Evolutionary conservation across 306 rosid species (phyloP).

Genomic region (Hippophae gyantsensis): DNA sequence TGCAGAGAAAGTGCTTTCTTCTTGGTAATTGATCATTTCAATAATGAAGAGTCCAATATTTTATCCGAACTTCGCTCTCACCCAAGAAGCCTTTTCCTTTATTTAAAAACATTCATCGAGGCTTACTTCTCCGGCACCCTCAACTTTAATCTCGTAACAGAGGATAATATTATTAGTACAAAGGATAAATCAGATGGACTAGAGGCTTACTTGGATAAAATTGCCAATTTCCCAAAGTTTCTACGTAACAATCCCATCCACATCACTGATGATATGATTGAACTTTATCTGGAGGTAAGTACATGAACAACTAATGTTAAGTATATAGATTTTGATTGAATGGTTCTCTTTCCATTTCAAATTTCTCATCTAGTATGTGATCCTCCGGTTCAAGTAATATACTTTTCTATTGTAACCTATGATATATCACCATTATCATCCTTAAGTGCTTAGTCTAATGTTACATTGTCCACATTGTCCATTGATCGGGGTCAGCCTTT

Average conservation of each 20-base stretch:
- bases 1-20: conserved; percentile 70
- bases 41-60: conserved; percentile 53
- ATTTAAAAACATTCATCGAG: conserved; percentile 77
- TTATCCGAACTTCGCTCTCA: conserved; percentile 58
- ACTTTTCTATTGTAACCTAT: conserved; percentile 10
- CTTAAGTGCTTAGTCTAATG: conserved; percentile 9
- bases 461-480: conserved; percentile 1
- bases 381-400: conserved; percentile 5
- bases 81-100: conserved; percentile 77
- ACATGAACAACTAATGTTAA: conserved; percentile 8
- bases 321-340: conserved; percentile 10
- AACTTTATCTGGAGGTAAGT: conserved; percentile 91
- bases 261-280: conserved; percentile 80
- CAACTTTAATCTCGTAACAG: conserved; percentile 51
- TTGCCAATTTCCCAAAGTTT: conserved; percentile 70
- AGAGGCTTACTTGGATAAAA: conserved; percentile 54
- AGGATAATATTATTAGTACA: conserved; percentile 30
- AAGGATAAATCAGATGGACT: conserved; percentile 50
- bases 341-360: neutral
- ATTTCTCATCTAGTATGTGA: conserved; percentile 6
- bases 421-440: neutral
- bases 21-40: conserved; percentile 62
- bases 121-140: conserved; percentile 78
- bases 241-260: conserved; percentile 60
- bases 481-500: conserved; percentile 11